Evolutionary conservation across 1,139 yeast species (phyloP), one percentile per base, ranked within the genome.

Genomic region (Scheffersomyces illinoinensis): DNA sequence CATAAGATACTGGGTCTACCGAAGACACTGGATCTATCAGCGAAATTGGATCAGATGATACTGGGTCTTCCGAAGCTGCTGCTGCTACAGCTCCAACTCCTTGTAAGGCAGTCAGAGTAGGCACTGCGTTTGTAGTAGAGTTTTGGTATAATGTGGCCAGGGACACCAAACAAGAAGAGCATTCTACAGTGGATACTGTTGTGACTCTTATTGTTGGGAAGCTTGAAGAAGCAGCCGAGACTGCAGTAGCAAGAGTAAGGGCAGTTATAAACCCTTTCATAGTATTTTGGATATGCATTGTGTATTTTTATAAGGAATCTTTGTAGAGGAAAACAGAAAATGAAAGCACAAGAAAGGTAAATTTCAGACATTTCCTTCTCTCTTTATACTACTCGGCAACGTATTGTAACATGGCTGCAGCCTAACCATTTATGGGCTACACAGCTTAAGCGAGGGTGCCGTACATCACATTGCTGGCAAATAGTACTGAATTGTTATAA

Each of bases 161-260:
- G 43, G 43, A 33, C 17, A 33, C 43, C 43, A 33, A 33, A 14
- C 43, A 33, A 17, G 17, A 33, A 17, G 69, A 61, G 59, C 75
- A 72, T 26, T 73, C 59, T 26, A 65, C 53, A 20, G 71, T 59
- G 19, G 76, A 72, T 5, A 74, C 60, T 10, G 73, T 62, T 12
- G 79, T 74, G n/a, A 76, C 70, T 57, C 70, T 65, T 46, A 74
- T 71, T 43, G 78, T 69, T 20, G 67, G 61, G 17, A 64, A 64
- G n/a, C 69, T 71, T 7, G 73, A 71, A 54, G 72, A 63, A 47
- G 72, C 74, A 20, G 69, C 69, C 26, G 69, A 57, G 26, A 71
- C 66, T 26, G 70, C 56, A 4, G 69, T 59, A 48, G 65, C 54
- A 53, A 71, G 56, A 51, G 21, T 19, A 39, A 48, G 49, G 26